Conservation (phyloP, 768 basidiomycete genomes). For the Zangia roseola region DNA sequence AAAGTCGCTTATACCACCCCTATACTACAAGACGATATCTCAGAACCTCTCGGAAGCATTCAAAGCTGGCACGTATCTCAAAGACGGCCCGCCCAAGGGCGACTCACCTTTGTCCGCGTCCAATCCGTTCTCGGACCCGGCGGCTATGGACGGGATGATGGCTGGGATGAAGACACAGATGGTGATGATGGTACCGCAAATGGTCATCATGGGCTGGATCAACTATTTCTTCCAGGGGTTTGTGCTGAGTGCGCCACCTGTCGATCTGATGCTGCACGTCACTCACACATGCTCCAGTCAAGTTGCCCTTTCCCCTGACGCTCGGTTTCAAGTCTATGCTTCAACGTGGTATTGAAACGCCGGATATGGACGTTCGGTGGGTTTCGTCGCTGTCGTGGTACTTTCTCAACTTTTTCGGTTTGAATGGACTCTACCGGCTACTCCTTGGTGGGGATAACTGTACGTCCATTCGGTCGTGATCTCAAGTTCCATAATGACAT, state of each 20-base stretch:
- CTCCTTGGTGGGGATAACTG: conserved; percentile 89
- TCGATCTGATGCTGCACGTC: background rate
- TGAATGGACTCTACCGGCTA: conserved; percentile 93
- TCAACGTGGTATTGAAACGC: conserved; percentile 91
- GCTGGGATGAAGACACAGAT: conserved; percentile 98
- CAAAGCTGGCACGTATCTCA: conserved; percentile 77
- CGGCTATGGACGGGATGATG: conserved; percentile 98
- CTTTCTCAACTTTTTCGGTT: conserved; percentile 97
- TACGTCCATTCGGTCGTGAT: conserved; percentile 37
- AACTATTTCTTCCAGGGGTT: conserved; percentile 99
- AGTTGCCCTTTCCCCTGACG: conserved; percentile 94
- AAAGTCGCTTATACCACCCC: conserved; percentile 76
- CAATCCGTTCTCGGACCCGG: conserved; percentile 87
- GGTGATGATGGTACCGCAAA: conserved; percentile 98
- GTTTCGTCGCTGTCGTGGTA: conserved; percentile 99
- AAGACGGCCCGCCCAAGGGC: conserved; percentile 72
- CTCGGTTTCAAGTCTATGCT: conserved; percentile 98
- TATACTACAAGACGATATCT: conserved; percentile 73
- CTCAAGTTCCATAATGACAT: conserved; percentile 12
- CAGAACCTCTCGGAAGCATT: conserved; percentile 71
- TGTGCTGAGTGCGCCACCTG: conserved; percentile 77
- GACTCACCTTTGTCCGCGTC: conserved; percentile 59
- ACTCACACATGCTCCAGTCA: conserved; percentile 52
- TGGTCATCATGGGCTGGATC: conserved; percentile 99
- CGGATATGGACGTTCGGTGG: conserved; percentile 98